These are phyloP conservation scores for Astrothelium macrocarpum DNA, from an alignment of 495 filamentous ascomycete species.

Conservation along the genomic window DNA sequence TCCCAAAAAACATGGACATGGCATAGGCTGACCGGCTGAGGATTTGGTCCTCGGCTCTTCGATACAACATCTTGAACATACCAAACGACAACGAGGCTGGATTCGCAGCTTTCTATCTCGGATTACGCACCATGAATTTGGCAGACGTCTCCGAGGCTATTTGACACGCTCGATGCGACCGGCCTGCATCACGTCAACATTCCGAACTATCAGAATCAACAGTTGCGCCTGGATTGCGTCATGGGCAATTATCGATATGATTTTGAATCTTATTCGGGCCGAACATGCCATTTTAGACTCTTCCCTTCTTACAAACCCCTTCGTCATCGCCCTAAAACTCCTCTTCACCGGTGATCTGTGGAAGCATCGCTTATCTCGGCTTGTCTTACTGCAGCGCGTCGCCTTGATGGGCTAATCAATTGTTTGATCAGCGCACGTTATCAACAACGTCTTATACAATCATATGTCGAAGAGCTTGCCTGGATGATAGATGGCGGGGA, in stretches of 20 bases:
- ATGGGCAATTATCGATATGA: neutral
- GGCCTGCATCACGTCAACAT: conserved; percentile 14
- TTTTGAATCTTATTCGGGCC: neutral
- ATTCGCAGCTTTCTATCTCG: conserved; percentile 45
- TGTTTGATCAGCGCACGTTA: neutral
- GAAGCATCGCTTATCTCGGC: neutral
- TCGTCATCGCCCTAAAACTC: neutral
- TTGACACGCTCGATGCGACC: conserved; percentile 41
- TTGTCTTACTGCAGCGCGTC: neutral
- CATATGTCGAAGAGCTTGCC: neutral
- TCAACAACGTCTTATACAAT: neutral
- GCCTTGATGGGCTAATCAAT: neutral
- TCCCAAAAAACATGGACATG: no score
- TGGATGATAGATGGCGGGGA: neutral
- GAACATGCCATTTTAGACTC: neutral
- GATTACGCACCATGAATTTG: conserved; percentile 54
- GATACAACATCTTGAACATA: conserved; percentile 44
- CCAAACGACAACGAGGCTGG: conserved; percentile 37
- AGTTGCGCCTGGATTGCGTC: neutral
- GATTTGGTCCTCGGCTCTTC: conserved; percentile 37
- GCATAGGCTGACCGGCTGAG: no score
- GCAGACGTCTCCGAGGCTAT: conserved; percentile 52
- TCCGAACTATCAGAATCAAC: conserved; percentile 25
- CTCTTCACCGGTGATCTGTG: neutral
- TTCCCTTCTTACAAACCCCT: neutral